A percentile compares a stretch with the other conserved stretches of the same genome.
Evolutionary conservation across 108 stramenopile genomes (phyloP).

Genomic region (Nitzschia sp.): DNA sequence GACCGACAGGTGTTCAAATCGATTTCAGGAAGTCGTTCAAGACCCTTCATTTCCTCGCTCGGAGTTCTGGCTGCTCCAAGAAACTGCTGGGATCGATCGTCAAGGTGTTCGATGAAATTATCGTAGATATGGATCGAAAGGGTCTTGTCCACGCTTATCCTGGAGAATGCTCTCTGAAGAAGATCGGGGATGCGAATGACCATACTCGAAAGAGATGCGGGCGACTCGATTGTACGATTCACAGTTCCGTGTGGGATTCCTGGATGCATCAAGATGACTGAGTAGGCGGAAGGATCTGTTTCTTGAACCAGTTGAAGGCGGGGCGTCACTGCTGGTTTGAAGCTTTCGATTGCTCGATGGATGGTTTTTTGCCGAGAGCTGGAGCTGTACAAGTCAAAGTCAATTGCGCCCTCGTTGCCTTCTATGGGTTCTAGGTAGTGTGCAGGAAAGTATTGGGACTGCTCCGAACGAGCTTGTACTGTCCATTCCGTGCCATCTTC

Average conservation of each 20-base stretch:
- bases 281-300: slow-evolving; percentile 12
- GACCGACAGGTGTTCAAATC: neutral
- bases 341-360: slow-evolving; percentile 7
- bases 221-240: neutral
- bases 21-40: neutral
- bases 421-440: slow-evolving; percentile 50
- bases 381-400: slow-evolving; percentile 35
- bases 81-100: slow-evolving; percentile 16
- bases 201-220: slow-evolving; percentile 29
- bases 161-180: slow-evolving; percentile 3
- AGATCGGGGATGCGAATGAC: slow-evolving; percentile 40
- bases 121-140: neutral
- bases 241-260: neutral
- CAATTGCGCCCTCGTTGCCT: slow-evolving; percentile 50
- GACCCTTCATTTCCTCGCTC: neutral
- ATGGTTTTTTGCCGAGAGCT: slow-evolving; percentile 22
- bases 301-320: slow-evolving; percentile 22
- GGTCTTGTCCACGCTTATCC: neutral
- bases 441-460: slow-evolving; percentile 43
- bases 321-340: slow-evolving; percentile 21
- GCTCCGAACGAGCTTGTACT: slow-evolving; percentile 1
- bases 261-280: slow-evolving; percentile 30
- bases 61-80: slow-evolving; percentile 21
- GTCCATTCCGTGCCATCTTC: slow-evolving; percentile 9
- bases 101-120: slow-evolving; percentile 32